Base-by-base conservation (phyloP, 2,329 filamentous ascomycete species). In the Penicillium sclerotigenum region DNA sequence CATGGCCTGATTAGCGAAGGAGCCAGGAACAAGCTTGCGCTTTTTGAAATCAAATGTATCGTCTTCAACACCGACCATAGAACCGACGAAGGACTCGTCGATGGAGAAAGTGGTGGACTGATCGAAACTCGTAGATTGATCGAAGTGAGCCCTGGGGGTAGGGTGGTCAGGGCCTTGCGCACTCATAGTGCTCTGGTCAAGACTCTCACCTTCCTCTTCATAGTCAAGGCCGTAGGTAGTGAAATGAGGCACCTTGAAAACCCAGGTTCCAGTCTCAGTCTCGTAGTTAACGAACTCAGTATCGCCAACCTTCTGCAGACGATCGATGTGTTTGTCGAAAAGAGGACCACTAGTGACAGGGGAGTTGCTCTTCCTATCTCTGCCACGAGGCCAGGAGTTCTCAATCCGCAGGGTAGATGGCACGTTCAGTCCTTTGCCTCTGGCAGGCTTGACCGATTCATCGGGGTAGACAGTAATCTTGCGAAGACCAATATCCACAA, bases 171-270 rank as follows among this genome's bases (percentile, higher is more conserved):
- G 80, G 62, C 73, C 77, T 64, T 42, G 31, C 20, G 73, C 76
- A 73, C 76, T 80, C 53, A 81, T 70, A 59, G 76, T 77, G 73
- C 79, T 82, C 68, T 80, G 76, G 55, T 75, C 75, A 77, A 77
- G 68, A 77, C 72, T 69, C 75, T 79, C 75, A 59, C 80, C 79
- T 65, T 84, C 84, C 8, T 80, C 81, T 8, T 84, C 85, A 48
- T 90, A 90, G 61, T 93, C 88, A 52, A 97, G 81, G 38, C 89
- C 92, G 70, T 99, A 99, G 1, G 91, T 96, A 1, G 93, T 97
- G 73, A 95, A 99, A 73, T 99, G 94, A 68, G 93, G 87, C n/a
- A 99, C 94, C 10, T 81, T 86, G 77, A 99, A 99, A 14, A 84
- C 84, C 95, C 95, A 99, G 45, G 89, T 83, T 50, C 93, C 94